These are phyloP conservation scores for Sclerotinia glacialis DNA, from an alignment of 2,329 filamentous ascomycete species.

Conservation along the genomic window DNA sequence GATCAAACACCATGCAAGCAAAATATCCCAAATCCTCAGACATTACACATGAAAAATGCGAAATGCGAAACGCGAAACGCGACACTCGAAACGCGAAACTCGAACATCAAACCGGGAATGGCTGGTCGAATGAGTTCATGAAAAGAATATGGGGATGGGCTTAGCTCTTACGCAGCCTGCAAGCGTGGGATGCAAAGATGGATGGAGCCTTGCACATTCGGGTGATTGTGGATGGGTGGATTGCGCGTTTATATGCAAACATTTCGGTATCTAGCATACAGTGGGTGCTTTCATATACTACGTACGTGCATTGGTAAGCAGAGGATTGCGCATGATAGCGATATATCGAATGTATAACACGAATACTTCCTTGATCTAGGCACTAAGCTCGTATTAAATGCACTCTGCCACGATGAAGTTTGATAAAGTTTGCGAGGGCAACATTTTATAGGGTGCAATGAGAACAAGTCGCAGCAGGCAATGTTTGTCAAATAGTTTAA, in stretches of 20 bases:
- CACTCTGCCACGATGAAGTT: neutral
- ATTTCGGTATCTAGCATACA: no score
- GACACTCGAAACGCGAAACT: no score
- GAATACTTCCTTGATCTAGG: neutral
- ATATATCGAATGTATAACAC: neutral
- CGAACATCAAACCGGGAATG: neutral
- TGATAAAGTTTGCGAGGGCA: neutral
- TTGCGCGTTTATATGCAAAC: slow-evolving; percentile 1
- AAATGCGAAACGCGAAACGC: no score
- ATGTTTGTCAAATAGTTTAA: neutral
- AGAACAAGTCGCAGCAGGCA: neutral
- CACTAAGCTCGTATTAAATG: neutral
- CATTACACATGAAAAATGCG: no score
- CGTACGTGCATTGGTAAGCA: no score
- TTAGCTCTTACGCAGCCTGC: neutral
- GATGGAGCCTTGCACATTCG: neutral
- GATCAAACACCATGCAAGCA: no score
- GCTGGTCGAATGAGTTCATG: neutral
- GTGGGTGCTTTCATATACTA: no score
- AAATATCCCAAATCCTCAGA: no score
- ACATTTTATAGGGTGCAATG: neutral
- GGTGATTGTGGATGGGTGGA: neutral
- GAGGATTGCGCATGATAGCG: neutral
- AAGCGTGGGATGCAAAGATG: neutral
- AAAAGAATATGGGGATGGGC: neutral